Evolutionary conservation across 2,329 filamentous ascomycete genomes (phyloP).

Genomic region (Aspergillus sp.): DNA sequence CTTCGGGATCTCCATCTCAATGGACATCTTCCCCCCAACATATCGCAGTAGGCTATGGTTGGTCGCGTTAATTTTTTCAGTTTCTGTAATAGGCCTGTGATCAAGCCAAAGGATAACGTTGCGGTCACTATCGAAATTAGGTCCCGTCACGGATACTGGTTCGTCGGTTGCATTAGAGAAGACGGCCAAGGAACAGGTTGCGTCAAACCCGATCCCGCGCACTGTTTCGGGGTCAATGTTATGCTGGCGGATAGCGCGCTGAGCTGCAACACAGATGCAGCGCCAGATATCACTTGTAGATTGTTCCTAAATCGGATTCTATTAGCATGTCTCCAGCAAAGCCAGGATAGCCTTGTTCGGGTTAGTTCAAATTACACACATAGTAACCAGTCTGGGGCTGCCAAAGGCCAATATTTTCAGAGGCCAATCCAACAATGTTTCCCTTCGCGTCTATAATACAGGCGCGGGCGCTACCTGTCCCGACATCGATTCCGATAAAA

Average conservation of each 20-base stretch:
- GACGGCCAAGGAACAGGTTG: conserved; percentile 94
- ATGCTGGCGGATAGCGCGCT: conserved; percentile 77
- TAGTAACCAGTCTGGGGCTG: conserved; percentile 75
- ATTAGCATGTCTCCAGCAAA: neutral
- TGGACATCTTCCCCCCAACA: conserved; percentile 96
- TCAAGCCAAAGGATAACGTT: conserved; percentile 98
- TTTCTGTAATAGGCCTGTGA: conserved; percentile 87
- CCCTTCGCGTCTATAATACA: conserved; percentile 92
- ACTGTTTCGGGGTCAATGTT: conserved; percentile 73
- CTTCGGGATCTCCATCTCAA: conserved; percentile 99
- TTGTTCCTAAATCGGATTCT: conserved; percentile 68
- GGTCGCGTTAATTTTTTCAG: conserved; percentile 88
- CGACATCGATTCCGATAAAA: conserved; percentile 89
- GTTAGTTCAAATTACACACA: conserved; percentile 45
- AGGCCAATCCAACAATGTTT: conserved; percentile 74
- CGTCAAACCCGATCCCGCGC: conserved; percentile 93
- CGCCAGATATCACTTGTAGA: conserved; percentile 96
- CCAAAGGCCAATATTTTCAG: conserved; percentile 77
- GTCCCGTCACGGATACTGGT: conserved; percentile 85
- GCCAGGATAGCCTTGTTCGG: neutral
- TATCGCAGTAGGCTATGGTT: conserved; percentile 91
- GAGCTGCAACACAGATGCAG: conserved; percentile 87
- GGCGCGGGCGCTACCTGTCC: conserved; percentile 90
- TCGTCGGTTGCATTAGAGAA: conserved; percentile 87
- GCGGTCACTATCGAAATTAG: conserved; percentile 82